Conservation (phyloP, 129 eudicot genomes). For the Cynara cardunculus region DNA sequence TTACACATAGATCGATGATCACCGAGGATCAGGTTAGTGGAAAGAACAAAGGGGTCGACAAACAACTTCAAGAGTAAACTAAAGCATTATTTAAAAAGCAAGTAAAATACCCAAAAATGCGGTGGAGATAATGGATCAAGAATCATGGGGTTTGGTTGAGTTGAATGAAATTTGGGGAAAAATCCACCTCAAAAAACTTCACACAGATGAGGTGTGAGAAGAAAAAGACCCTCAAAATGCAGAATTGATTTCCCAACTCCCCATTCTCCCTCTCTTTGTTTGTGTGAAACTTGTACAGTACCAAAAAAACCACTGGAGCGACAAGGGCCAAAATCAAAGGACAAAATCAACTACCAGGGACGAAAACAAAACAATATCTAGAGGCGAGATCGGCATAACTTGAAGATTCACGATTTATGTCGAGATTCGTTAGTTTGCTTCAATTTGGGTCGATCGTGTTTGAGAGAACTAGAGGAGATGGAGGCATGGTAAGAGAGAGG, state of each 20-base stretch:
- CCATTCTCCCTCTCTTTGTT: slow-evolving; percentile 25
- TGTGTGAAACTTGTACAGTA: slow-evolving; percentile 45
- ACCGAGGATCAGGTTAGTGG: slow-evolving; percentile 8
- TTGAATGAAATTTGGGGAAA: slow-evolving; percentile 14
- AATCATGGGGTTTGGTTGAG: neutral
- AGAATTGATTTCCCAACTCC: slow-evolving; percentile 32
- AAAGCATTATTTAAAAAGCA: slow-evolving; percentile 13
- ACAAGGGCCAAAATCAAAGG: no score
- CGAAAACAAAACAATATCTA: no score
- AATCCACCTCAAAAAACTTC: slow-evolving; percentile 39
- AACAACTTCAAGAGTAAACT: slow-evolving; percentile 15
- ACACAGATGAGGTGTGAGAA: slow-evolving; percentile 30
- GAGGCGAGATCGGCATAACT: no score
- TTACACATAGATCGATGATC: slow-evolving; percentile 6
- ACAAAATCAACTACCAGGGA: no score
- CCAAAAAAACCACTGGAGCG: no score
- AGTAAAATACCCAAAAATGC: slow-evolving; percentile 20
- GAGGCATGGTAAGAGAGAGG: no score
- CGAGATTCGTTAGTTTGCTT: no score
- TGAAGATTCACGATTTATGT: no score
- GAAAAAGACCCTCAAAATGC: slow-evolving; percentile 31
- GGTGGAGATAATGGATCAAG: slow-evolving; percentile 9
- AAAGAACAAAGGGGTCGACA: neutral
- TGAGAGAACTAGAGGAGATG: no score
- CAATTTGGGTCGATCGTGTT: no score